A percentile compares a stretch with the other conserved stretches of the same genome.
These are phyloP conservation scores for Agrocybe praecox DNA, from an alignment of 768 basidiomycete genomes.

Conservation along the genomic window DNA sequence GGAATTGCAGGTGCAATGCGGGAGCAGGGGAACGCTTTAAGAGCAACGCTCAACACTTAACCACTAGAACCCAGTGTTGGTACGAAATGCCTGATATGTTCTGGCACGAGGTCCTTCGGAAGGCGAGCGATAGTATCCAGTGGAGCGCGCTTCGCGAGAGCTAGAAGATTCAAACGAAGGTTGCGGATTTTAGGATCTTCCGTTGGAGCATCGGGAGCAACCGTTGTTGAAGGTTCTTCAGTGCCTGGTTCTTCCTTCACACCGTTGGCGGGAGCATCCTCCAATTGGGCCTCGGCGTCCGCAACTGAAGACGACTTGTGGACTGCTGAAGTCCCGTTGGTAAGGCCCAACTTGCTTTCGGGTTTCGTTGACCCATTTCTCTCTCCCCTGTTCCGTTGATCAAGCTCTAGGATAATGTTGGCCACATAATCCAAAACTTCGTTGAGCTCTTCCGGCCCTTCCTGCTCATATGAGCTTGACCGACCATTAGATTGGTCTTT, in stretches of 20 bases:
- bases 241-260: neutral
- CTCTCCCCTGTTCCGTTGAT: conserved; percentile 24
- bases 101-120: conserved; percentile 66
- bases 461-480: conserved; percentile 30
- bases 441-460: conserved; percentile 51
- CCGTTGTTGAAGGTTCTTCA: neutral
- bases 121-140: conserved; percentile 68
- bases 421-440: conserved; percentile 63
- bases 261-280: neutral
- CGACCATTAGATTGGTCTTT: conserved; percentile 14
- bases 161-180: conserved; percentile 73
- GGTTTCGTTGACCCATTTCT: neutral
- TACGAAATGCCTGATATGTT: conserved; percentile 63
- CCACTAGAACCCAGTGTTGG: conserved; percentile 46
- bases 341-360: neutral
- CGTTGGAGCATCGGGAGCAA: neutral
- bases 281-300: neutral
- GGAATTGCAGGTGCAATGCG: too few species aligned
- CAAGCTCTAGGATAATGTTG: conserved; percentile 48
- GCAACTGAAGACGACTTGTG: neutral
- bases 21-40: neutral
- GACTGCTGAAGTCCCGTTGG: too few species aligned
- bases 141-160: conserved; percentile 77
- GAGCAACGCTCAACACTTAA: neutral
- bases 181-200: conserved; percentile 59